Evolutionary conservation across 2,329 filamentous ascomycete species (phyloP), one percentile per base, ranked within the genome.

Genomic region (Lachnellula willkommii): DNA sequence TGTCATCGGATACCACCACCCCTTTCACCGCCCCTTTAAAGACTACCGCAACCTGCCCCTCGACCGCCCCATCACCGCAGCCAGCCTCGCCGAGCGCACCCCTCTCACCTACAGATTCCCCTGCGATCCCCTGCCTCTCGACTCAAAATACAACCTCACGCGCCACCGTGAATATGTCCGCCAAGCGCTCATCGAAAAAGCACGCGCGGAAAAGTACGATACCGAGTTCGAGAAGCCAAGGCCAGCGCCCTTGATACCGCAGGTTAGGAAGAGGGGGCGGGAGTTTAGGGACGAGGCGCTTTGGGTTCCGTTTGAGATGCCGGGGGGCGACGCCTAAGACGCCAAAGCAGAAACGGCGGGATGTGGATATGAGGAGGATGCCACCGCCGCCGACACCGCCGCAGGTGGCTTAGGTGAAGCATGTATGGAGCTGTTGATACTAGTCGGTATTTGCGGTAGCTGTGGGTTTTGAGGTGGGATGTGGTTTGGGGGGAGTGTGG

Each of bases 201-300:
- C 42, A 17, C 42, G n/a, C 11, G 22, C 12, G 20, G 24, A 14
- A 15, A 37, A 47, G 11, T 39, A 36, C 20, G 43, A 24, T 5
- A 39, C 14, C 3, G 51, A 48, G 43, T 47, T 53, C 22, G 28
- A 47, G 51, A 28, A 24, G 42, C 52, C 52, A 46, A 17, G 42
- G 24, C 28, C 28, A 8, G 22, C 42, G 17, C 42, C 42, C 12
- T 3, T 20, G n/a, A 22, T 45, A 20, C 42, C 42, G 11, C 42
- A 22, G 2, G 20, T 12, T 45, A 5, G n/a, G 22, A n/a, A 12
- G 22, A 12, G n/a, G 11, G 22, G 22, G 5, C 17, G 6, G n/a
- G 22, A 22, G 15, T 20, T 20, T 22, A 20, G n/a, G 11, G 42
- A 45, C 3, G 6, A 45, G n/a, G 17, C 42, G n/a, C n/a, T n/a